Conservation (phyloP, 2,329 filamentous ascomycete species). For the Pseudonectria buxi region DNA sequence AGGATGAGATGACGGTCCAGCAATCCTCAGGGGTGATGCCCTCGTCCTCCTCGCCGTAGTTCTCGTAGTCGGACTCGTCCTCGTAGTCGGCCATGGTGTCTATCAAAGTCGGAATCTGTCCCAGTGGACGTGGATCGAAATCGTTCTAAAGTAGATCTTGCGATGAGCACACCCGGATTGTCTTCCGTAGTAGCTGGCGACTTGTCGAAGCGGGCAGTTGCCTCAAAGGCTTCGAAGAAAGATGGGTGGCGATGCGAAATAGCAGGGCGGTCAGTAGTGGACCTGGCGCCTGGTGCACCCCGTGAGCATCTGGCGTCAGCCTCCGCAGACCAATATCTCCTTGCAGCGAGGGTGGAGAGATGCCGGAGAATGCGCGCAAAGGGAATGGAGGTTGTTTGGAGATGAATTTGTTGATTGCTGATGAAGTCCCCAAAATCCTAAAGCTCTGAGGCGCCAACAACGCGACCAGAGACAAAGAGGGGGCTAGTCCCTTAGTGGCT, state of each 20-base stretch:
- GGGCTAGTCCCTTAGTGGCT: constrained; percentile 1
- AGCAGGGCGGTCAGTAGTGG: constrained; percentile 25
- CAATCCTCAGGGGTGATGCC: constrained; percentile 93
- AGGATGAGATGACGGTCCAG: constrained; percentile 95
- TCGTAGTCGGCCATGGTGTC: constrained; percentile 50
- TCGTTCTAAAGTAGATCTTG: background rate
- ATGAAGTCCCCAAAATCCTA: constrained; percentile 13
- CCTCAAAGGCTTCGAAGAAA: constrained; percentile 11
- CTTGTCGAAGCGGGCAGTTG: constrained; percentile 4
- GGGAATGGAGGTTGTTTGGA: constrained; percentile 12
- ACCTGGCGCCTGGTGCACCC: constrained; percentile 28
- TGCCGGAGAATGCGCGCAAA: constrained; percentile 13
- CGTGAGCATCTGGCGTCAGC: constrained; percentile 25
- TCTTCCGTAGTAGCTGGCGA: background rate
- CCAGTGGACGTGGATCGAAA: constrained; percentile 1
- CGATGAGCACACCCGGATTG: background rate
- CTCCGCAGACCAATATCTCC: constrained; percentile 14
- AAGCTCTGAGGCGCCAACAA: constrained; percentile 18
- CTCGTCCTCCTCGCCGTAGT: constrained; percentile 60
- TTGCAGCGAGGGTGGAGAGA: constrained; percentile 10
- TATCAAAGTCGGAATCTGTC: background rate
- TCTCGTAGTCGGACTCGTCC: constrained; percentile 57
- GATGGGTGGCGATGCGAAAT: constrained; percentile 15
- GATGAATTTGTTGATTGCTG: constrained; percentile 20
- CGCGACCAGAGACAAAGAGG: constrained; percentile 8